phyloP scores from a whole-genome alignment of 2,329 filamentous ascomycete genomes.

The Colletotrichum zoysiae region DNA sequence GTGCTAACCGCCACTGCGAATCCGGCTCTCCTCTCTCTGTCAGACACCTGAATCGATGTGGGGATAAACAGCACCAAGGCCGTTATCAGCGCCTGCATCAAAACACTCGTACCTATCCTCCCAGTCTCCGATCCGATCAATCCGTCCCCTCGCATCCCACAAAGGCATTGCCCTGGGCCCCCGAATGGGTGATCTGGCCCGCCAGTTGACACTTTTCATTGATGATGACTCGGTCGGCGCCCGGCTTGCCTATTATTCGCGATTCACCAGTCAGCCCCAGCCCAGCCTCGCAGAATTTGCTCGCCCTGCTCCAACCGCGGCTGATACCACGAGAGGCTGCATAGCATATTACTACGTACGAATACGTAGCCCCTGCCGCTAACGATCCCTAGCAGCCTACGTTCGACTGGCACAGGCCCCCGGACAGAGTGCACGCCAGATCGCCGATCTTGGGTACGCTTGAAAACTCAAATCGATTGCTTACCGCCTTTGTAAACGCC shows the following conservation, averaged over 20 bases:
- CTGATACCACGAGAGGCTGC: neutral
- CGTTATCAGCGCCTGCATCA: constrained; percentile 13
- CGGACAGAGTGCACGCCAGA: constrained; percentile 24
- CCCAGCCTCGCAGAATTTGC: constrained; percentile 14
- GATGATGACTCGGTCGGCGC: constrained; percentile 78
- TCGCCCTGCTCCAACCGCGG: neutral
- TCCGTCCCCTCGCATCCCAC: constrained; percentile 64
- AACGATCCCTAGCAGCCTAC: constrained; percentile 25
- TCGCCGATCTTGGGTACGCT: constrained; percentile 30
- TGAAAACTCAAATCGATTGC: constrained; percentile 41
- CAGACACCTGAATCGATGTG: constrained; percentile 15
- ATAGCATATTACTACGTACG: no score
- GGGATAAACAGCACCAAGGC: constrained; percentile 14
- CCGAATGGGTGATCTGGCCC: constrained; percentile 81
- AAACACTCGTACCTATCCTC: neutral
- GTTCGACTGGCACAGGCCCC: constrained; percentile 19
- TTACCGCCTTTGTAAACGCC: constrained; percentile 68
- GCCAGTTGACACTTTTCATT: constrained; percentile 66
- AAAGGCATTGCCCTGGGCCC: constrained; percentile 75
- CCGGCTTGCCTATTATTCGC: constrained; percentile 66
- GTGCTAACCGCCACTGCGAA: constrained; percentile 21
- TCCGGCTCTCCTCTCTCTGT: constrained; percentile 10
- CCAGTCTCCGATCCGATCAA: neutral
- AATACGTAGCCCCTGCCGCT: constrained; percentile 10
- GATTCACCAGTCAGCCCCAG: constrained; percentile 20